phyloP scores from a whole-genome alignment of 345 rosid genomes.

The Noccaea bulbosa region DNA sequence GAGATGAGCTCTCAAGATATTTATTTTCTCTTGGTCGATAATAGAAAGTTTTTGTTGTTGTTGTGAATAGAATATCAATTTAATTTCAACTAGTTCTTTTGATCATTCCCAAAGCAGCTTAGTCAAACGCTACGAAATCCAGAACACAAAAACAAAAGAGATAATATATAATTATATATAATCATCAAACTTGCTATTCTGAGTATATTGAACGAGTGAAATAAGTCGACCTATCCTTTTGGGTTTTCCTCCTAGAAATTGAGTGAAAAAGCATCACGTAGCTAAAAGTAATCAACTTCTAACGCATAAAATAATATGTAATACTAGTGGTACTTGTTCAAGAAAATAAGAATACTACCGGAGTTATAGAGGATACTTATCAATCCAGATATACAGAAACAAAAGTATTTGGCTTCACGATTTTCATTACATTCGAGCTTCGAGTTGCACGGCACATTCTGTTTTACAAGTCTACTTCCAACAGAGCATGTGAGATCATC shows the following conservation, averaged over 20 bases:
- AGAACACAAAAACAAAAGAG: conserved; percentile 13
- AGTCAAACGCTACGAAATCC: conserved; percentile 6
- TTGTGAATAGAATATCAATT: conserved; percentile 13
- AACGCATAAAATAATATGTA: no score
- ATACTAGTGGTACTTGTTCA: background rate
- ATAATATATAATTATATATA: conserved; percentile 1
- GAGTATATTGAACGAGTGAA: background rate
- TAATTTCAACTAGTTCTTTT: background rate
- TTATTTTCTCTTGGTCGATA: conserved; percentile 23
- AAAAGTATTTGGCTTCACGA: background rate
- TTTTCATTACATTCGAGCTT: background rate
- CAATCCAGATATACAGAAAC: background rate
- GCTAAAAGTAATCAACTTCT: background rate
- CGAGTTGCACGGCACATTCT: background rate
- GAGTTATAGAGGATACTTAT: background rate
- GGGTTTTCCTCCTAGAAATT: background rate
- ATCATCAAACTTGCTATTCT: conserved; percentile 17
- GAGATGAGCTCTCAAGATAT: conserved; percentile 40
- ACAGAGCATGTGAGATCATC: background rate
- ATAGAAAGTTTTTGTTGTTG: conserved; percentile 2
- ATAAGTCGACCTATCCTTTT: background rate
- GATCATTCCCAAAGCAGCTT: conserved; percentile 44
- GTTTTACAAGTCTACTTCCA: background rate
- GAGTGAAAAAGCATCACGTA: conserved; percentile 1
- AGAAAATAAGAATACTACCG: background rate